Base-by-base conservation (phyloP, 2,329 filamentous ascomycete species). In the Penicillium nordicum region DNA sequence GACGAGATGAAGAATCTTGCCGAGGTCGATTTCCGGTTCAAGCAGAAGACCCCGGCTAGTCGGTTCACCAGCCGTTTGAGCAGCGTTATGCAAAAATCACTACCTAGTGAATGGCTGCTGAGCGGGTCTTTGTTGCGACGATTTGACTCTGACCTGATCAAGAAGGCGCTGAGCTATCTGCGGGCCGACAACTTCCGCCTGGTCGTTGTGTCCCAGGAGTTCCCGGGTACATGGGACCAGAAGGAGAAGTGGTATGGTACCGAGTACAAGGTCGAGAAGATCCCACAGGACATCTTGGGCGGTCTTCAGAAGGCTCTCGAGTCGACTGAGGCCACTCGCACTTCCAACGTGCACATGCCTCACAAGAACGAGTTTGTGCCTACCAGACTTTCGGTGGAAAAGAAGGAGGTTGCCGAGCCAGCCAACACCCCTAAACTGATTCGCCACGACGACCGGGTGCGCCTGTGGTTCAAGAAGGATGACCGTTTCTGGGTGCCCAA, bases 231-330 rank as follows among this genome's bases (percentile, higher is more conserved):
- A 50, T 97, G 91, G 90, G 83, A 95, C 62, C 78, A 87, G 71
- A 95, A 89, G 69, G 94, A 99, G 78, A 91, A 92, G 71, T 99
- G 94, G 94, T 99, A 99, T 67, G 93, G 93, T 9, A 99, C 94
- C 0, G 92, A 97, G 69, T 96, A 97, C 76, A 89, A 86, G 61
- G 82, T 87, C 32, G 89, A 95, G 69, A 88, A 86, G 69, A 89
- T 99, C 36, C 87, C 92, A 0, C 71, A 81, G 14, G 86, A 92
- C 18, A 87, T 97, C 65, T 79, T 96, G 71, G 77, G 80, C 11
- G 86, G 90, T 49, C 81, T 97, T 59, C 80, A 83, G 52, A 76
- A 82, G 57, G 90, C 90, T 1, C 80, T 84, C 30, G 75, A 83
- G 1, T 82, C 82, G 42, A 77, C 83, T 1, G 74, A 81, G 0